Evolutionary conservation across 2,329 filamentous ascomycete species (phyloP).

Genomic region (Grosmannia penicillata): DNA sequence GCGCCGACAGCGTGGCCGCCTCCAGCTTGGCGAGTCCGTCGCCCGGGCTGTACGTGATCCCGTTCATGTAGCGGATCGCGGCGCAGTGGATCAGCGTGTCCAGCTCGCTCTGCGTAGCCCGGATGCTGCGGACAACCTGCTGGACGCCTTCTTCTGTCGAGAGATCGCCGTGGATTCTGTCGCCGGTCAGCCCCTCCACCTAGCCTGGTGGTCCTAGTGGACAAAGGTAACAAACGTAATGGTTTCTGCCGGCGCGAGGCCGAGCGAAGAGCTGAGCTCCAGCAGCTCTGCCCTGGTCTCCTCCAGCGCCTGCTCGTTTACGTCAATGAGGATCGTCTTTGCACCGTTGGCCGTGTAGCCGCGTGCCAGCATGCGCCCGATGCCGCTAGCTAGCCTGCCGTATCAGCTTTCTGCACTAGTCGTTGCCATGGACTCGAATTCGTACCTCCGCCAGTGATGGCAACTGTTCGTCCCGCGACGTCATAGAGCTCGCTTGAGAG

Average conservation of each 20-base stretch:
- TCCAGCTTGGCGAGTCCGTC: slow-evolving; percentile 16
- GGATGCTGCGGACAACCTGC: background rate
- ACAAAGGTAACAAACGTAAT: background rate
- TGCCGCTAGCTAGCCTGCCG: slow-evolving; percentile 5
- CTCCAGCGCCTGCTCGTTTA: slow-evolving; percentile 7
- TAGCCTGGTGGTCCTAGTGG: background rate
- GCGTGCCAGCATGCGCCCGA: slow-evolving; percentile 11
- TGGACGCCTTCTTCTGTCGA: slow-evolving; percentile 7
- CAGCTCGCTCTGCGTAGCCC: background rate
- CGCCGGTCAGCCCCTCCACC: background rate
- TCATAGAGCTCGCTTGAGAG: background rate
- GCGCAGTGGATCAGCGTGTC: slow-evolving; percentile 3
- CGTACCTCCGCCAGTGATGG: background rate
- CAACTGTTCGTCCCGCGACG: background rate
- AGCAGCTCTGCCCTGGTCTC: slow-evolving; percentile 1
- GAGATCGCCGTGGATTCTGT: slow-evolving; percentile 6
- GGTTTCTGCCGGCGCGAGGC: background rate
- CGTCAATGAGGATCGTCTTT: slow-evolving; percentile 8
- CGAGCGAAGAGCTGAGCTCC: background rate
- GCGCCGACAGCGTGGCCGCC: slow-evolving; percentile 15
- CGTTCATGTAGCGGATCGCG: slow-evolving; percentile 2
- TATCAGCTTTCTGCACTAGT: background rate
- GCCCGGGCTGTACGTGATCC: slow-evolving; percentile 4
- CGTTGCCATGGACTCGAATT: background rate
- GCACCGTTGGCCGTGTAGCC: slow-evolving; percentile 11